A percentile compares a stretch with the other conserved stretches of the same genome.
phyloP scores from a whole-genome alignment of 108 stramenopile genomes.

The Nitzschia inconspicua region DNA sequence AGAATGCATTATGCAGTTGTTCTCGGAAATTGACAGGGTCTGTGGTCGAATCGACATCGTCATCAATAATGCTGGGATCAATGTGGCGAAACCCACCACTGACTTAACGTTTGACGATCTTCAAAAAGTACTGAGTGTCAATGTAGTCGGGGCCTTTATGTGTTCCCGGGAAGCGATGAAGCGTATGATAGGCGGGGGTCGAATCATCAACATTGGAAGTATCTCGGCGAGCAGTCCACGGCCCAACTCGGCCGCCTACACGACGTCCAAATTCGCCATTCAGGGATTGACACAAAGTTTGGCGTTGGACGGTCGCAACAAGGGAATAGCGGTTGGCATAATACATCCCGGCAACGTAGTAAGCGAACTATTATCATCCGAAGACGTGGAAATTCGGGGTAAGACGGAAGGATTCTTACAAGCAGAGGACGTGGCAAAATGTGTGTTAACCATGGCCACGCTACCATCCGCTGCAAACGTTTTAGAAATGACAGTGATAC shows the following conservation, averaged over 20 bases:
- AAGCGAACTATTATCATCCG: slow-evolving; percentile 26
- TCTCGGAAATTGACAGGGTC: slow-evolving; percentile 15
- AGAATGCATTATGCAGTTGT: slow-evolving; percentile 41
- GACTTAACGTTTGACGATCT: slow-evolving; percentile 43
- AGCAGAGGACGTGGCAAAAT: slow-evolving; percentile 65
- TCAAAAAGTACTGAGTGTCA: slow-evolving; percentile 54
- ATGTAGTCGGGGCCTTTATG: slow-evolving; percentile 68
- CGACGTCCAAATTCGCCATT: slow-evolving; percentile 75
- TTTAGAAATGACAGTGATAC: slow-evolving; percentile 73
- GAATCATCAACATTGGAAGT: slow-evolving; percentile 80
- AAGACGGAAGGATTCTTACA: slow-evolving; percentile 55
- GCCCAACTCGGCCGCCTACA: slow-evolving; percentile 68
- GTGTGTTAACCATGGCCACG: slow-evolving; percentile 69
- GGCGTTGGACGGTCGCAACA: slow-evolving; percentile 64
- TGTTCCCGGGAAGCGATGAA: slow-evolving; percentile 67
- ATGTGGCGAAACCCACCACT: slow-evolving; percentile 42
- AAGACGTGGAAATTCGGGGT: neutral
- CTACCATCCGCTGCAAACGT: slow-evolving; percentile 66
- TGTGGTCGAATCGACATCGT: slow-evolving; percentile 56
- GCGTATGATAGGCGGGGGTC: slow-evolving; percentile 69
- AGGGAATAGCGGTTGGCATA: slow-evolving; percentile 56
- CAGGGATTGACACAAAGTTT: slow-evolving; percentile 63
- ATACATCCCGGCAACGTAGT: slow-evolving; percentile 80
- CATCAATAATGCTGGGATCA: slow-evolving; percentile 82
- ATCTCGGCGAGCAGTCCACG: slow-evolving; percentile 66